Evolutionary conservation across 139 green algal species (phyloP), one percentile per base, ranked within the genome.

Genomic region (Gonium pectorale): DNA sequence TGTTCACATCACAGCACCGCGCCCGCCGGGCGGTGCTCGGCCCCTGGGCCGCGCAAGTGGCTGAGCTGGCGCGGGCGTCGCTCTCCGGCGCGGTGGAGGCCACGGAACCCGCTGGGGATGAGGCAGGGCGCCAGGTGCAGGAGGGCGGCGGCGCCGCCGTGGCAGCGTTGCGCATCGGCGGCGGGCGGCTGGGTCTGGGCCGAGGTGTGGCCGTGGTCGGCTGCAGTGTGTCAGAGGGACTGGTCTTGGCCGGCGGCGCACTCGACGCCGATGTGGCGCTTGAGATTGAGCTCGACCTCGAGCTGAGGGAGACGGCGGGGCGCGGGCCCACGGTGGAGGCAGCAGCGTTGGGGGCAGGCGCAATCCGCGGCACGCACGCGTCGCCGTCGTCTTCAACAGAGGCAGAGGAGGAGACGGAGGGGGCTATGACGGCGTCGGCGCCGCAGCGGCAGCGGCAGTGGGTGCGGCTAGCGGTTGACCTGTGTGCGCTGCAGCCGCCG

Each of bases 401-500:
- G n/a, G n/a, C n/a, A n/a, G n/a, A n/a, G n/a, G n/a, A n/a, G n/a
- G n/a, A n/a, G n/a, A n/a, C n/a, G n/a, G n/a, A n/a, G n/a, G n/a
- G n/a, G n/a, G 46, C 43, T 6, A 3, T 56, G 43, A 9, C 68
- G 64, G 17, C 64, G 35, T 11, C 64, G 64, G 64, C 29, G n/a
- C 9, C 60, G n/a, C 22, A 56, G 41, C 38, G 15, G 38, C 13
- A 21, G 67, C 43, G 41, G 38, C 68, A 31, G 46, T 31, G 33
- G 46, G 46, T 64, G 15, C 31, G 44, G 56, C 27, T 69, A 1
- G 73, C 73, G 22, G 26, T 81, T 11, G 54, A 81, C 22, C 75
- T 82, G n/a, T 71, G 75, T 59, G 27, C 59, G 24, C 52, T 40
- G 73, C 73, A 11, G 73, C 52, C 72, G 26, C 52, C 72, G 21